Evolutionary conservation across 106 monocot genomes (phyloP), one percentile per base, ranked within the genome.

Genomic region (Phalaenopsis aphrodite): DNA sequence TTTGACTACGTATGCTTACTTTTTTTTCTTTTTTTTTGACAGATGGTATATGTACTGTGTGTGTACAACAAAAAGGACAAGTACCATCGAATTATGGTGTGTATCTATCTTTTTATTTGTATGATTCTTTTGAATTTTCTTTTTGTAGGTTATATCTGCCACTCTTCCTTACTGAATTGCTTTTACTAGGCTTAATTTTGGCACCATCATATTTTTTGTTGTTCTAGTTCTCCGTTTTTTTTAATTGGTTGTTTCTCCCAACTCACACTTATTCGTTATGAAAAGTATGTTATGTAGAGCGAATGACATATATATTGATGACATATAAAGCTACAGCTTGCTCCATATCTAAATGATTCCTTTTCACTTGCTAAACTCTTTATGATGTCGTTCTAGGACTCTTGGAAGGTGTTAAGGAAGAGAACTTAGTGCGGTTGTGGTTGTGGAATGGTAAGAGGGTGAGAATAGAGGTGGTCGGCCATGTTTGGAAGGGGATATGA

Each of bases 31-130:
- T 30, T 30, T 68, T 80, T 12, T 75, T 78, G 38, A 43, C 90
- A 96, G 96, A 90, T 87, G 82, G 85, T 96, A 42, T 96, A 93
- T 78, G 93, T 96, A 30, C 82, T 96, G 77, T 91, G 87, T 61
- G 86, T 93, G 41, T 91, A 96, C 86, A 96, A 91, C 93, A 93
- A 90, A 82, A 96, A 94, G 74, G 96, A 98, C 81, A 93, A 89
- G 85, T 41, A 94, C 83, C 82, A 92, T 72, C 82, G 86, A 56
- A 87, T 94, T 41, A 96, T 83, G 81, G 96, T 96, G 79, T 8
- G 93, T 84, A 48, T 76, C 76, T 21, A 76, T 48, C 8, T n/a
- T 39, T 69, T 69, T 69, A 36, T 39, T 69, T 61, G 4, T 39
- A 69, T 36, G 39, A 9, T 37, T 69, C 2, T 37, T 69, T 37